Percentiles rank a stretch among this genome's conserved stretches.
phyloP scores from a whole-genome alignment of 495 filamentous ascomycete genomes.

The Penicillium coprophilum region DNA sequence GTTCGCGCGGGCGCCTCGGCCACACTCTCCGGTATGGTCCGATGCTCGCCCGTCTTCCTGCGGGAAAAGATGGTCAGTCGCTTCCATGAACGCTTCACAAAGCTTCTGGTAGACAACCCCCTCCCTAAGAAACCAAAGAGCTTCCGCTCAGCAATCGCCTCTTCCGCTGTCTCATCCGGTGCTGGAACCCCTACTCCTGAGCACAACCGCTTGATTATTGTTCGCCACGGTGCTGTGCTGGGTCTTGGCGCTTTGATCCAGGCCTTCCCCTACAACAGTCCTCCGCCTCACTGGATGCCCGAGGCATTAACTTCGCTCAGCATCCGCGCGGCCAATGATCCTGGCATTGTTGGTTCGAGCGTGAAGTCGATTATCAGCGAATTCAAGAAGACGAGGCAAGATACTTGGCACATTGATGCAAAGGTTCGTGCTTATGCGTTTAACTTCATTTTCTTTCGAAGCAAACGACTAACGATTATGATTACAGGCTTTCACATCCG shows the following conservation, averaged over 20 bases:
- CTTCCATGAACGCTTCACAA: slow-evolving; percentile 76
- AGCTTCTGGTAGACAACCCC: slow-evolving; percentile 73
- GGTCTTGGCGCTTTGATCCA: slow-evolving; percentile 89
- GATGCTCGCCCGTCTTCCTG: slow-evolving; percentile 84
- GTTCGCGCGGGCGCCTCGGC: slow-evolving; percentile 90
- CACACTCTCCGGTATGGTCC: slow-evolving; percentile 95
- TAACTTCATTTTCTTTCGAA: background rate
- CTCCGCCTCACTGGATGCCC: slow-evolving; percentile 91
- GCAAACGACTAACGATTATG: slow-evolving; percentile 28
- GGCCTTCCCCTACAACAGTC: slow-evolving; percentile 95
- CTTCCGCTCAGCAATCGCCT: slow-evolving; percentile 31
- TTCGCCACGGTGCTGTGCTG: slow-evolving; percentile 86
- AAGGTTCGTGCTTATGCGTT: slow-evolving; percentile 60
- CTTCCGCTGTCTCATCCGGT: slow-evolving; percentile 53
- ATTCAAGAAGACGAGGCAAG: slow-evolving; percentile 99
- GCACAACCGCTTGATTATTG: slow-evolving; percentile 73
- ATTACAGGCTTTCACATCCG: slow-evolving; percentile 78
- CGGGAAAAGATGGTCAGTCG: slow-evolving; percentile 72
- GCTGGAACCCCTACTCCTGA: slow-evolving; percentile 79
- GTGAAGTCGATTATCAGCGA: slow-evolving; percentile 95
- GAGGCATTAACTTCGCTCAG: slow-evolving; percentile 87
- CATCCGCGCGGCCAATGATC: slow-evolving; percentile 78
- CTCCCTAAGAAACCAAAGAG: slow-evolving; percentile 71
- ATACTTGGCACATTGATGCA: slow-evolving; percentile 97
- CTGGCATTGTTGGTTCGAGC: slow-evolving; percentile 91